Base-by-base conservation (phyloP, 495 filamentous ascomycete species). In the Aspergillus sclerotioniger region DNA sequence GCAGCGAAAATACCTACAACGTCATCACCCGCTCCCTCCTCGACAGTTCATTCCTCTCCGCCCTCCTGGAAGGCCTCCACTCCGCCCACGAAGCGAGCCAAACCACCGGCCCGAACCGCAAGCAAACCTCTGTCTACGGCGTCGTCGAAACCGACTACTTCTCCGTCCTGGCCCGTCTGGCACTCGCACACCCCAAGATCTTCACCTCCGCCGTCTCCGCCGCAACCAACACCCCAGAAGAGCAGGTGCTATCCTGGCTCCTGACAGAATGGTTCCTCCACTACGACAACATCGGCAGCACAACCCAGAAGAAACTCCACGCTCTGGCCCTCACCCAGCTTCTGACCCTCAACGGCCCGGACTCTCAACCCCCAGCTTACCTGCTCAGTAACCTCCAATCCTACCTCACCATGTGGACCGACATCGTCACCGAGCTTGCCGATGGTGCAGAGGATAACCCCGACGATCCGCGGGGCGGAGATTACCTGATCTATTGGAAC, bases 211-310 rank as follows among this genome's bases (percentile, higher is more conserved):
- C 87, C 16, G 56, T 78, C 54, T 63, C 70, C 8, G 74, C 71
- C 9, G 72, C 76, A 0, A 69, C 73, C 31, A 59, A 64, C 8
- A 63, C 76, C n/a, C 46, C 68, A 2, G 64, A 74, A 49, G 80
- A 86, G 35, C 75, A 81, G 25, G 82, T 80, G 59, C 71, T 87
- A 43, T 68, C 74, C 16, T 96, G 91, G 92, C 77, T 98, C 29
- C 71, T 90, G 41, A 76, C 80, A 0, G 91, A 95, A 70, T 98
- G 94, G 94, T 96, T 97, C 73, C 71, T 73, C 35, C 87, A 92
- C 62, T 90, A 95, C 63, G 90, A 94, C 64, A 87, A 83, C 67
- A 91, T 95, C 69, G 85, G 82, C 41, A 85, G 91, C 68, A 76
- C 83, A 5, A 84, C 81, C 32, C 81, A 86, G 43, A 84, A 89